Evolutionary conservation across 768 basidiomycete species (phyloP).

Genomic region (Suillus lakei): DNA sequence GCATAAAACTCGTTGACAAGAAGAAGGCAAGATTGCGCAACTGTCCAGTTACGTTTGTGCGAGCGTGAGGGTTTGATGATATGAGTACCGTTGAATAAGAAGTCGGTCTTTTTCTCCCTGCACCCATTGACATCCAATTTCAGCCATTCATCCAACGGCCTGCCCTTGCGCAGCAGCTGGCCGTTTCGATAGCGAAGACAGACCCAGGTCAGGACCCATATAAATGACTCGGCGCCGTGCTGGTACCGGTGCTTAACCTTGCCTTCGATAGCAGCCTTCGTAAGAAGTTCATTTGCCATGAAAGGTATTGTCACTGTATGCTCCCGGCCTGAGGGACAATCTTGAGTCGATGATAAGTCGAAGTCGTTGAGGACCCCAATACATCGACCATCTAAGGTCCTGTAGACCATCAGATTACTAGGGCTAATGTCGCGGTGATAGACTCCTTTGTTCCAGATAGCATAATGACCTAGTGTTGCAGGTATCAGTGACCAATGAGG

Average conservation of each 20-base stretch:
- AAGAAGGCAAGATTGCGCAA: background rate
- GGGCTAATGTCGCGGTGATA: background rate
- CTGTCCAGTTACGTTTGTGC: background rate
- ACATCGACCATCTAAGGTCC: background rate
- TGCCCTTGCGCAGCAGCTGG: background rate
- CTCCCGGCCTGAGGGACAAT: background rate
- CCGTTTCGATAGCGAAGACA: background rate
- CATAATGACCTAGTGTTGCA: slow-evolving; percentile 7
- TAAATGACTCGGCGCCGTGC: slow-evolving; percentile 4
- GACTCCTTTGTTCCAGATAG: background rate
- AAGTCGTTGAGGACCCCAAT: slow-evolving; percentile 7
- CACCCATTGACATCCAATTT: background rate
- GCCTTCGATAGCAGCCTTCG: background rate
- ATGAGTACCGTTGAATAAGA: too few relatives aligned
- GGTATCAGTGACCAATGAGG: too few relatives aligned
- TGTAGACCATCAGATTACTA: background rate
- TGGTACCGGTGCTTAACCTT: background rate
- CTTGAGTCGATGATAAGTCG: slow-evolving; percentile 1
- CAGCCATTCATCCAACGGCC: background rate
- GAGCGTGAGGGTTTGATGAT: background rate
- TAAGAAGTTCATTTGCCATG: slow-evolving; percentile 13
- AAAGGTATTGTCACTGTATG: slow-evolving; percentile 20
- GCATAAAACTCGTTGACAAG: background rate
- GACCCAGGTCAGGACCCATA: slow-evolving; percentile 3
- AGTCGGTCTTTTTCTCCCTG: background rate